Base-by-base conservation (phyloP, 2,329 filamentous ascomycete species). In the Clarireedia homoeocarpa region DNA sequence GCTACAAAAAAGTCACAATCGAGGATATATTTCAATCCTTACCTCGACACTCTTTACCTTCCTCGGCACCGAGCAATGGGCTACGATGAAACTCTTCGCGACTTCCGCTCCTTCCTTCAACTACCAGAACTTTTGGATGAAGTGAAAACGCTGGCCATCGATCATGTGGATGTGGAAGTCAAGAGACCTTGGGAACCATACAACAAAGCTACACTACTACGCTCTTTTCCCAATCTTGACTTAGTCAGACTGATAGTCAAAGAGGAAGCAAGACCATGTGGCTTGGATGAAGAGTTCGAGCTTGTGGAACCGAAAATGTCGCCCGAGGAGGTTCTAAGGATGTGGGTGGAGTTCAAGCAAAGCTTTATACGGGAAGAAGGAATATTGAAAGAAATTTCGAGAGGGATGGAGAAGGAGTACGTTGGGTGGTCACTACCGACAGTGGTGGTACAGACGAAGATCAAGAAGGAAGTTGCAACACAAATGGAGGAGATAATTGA, bases 111-210 rank as follows among this genome's bases (percentile, higher is more conserved):
- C 4, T 66, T 72, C 36, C 67, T 76, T 26, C 24, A 38, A 2
- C 61, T 61, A n/a, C 52, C 61, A 0, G 64, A 61, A 27, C 66
- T 68, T 34, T 65, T 71, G 10, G 65, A 71, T 30, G 64, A 70
- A 40, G 67, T 76, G 12, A 64, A 65, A 45, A 68, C 70, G 36
- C 67, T 78, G 6, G 76, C 75, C 2, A 69, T 78, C 48, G 76
- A 78, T 62, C 72, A 77, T 55, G 74, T 78, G 36, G 69, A 69
- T 27, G 66, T 71, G 15, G 67, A 72, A 36, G 69, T 76, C 51
- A 72, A 75, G 49, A 67, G 74, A 38, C 75, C 75, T 15, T 78
- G 76, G 76, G 76, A 78, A 67, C 73, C 72, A 10, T 78, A 77
- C 67, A 77, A 75, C 67, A 78, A 78, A 66, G 74, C 75, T 34